These are phyloP conservation scores for Lepiota venenata DNA, from an alignment of 768 basidiomycete genomes.

Conservation along the genomic window DNA sequence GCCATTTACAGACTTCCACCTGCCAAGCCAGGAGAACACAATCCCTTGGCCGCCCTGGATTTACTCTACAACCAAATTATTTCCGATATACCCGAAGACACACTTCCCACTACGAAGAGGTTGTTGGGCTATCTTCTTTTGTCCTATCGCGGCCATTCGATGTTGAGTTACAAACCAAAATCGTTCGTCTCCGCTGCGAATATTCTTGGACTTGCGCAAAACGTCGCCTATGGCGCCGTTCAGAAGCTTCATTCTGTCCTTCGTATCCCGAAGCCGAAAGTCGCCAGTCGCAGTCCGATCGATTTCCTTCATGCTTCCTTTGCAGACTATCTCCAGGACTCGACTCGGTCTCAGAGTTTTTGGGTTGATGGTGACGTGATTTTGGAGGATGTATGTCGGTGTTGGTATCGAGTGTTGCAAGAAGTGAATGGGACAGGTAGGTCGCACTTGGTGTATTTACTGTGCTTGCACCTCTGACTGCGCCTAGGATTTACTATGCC, in stretches of 20 bases:
- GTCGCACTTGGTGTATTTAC: no score
- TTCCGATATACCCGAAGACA: background rate
- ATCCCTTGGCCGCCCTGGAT: background rate
- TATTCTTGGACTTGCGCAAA: background rate
- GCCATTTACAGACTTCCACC: background rate
- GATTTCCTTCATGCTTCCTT: background rate
- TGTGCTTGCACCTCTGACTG: no score
- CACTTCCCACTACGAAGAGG: background rate
- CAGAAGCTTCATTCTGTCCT: background rate
- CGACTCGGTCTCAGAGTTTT: background rate
- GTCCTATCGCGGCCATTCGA: background rate
- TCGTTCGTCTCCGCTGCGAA: background rate
- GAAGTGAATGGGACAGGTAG: no score
- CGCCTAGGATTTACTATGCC: no score
- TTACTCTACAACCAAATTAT: background rate
- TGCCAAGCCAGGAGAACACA: background rate
- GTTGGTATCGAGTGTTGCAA: no score
- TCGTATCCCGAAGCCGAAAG: background rate
- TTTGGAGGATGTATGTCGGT: no score
- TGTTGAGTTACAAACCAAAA: background rate
- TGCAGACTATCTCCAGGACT: background rate
- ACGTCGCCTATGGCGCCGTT: background rate
- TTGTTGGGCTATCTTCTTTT: background rate
- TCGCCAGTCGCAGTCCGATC: background rate
- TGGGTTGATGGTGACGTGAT: no score